Evolutionary conservation across 306 rosid species (phyloP), one percentile per base, ranked within the genome.

Genomic region (Lathyrus tuberosus): DNA sequence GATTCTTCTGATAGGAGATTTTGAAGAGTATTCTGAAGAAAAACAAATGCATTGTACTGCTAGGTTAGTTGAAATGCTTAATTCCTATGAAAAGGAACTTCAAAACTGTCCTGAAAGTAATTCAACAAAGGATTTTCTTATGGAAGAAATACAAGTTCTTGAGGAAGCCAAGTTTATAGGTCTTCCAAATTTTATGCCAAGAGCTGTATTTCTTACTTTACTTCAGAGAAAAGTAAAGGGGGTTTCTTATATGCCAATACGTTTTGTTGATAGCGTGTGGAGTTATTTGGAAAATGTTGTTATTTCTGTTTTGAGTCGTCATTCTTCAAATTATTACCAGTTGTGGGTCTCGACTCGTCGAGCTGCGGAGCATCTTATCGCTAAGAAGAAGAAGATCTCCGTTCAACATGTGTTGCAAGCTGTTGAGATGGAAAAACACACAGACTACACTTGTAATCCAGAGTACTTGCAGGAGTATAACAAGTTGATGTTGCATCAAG

Each of bases 121-220:
- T 8, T 12, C n/a, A 0, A 16, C 6, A 0, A 15, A 9, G 5
- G 2, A 82, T 41, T 84, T 84, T 28, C 61, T 81, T 0, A 9
- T 6, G 49, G 85, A 78, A 0, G 85, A 81, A 56, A 75, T 88
- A 0, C 14, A 2, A 0, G 60, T 65, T 3, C 40, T 86, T 3
- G 85, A 84, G 10, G 91, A 89, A 49, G 60, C 84, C 0, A 82
- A 74, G 15, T 31, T 10, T 31, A 82, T 86, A 2, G 85, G 84
- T 0, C 76, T 82, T 0, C 91, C 91, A 0, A 83, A 86, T 26
- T 89, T 86, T 48, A 69, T 84, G 76, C 85, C 89, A 0, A 76
- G 83, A 0, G 10, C 77, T 0, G 85, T 74, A 0, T 84, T 86
- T 38, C 69, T 83, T 0, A 1, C 68, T 0, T 15, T 86, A 0